Evolutionary conservation across 1,139 yeast genomes (phyloP), one percentile per base, ranked within the genome.

Genomic region (Magnusiomyces suaveolens): DNA sequence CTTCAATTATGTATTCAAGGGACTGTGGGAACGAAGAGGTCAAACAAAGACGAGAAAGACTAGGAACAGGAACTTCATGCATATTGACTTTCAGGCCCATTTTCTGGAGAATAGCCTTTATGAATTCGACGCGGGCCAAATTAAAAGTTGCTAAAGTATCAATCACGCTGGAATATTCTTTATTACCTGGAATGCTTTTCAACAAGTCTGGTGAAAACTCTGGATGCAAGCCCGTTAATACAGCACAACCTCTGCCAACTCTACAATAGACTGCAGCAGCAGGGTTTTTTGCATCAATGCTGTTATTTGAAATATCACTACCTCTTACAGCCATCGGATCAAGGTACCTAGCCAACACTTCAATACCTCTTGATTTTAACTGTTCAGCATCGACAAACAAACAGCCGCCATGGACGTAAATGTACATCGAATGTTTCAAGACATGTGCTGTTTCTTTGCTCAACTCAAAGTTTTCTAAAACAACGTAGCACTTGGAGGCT

Each of bases 221-320:
- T 0, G 97, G 96, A 68, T 94, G 98, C 0, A 89, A 78, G 0
- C 97, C 97, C 2, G 85, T 75, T n/a, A 92, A 73, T 1, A 92
- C 68, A 0, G 83, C 96, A 43, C 72, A 74, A 1, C 98, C 98
- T 50, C 77, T 74, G 0, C 96, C 96, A 1, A 82, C 79, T n/a
- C 75, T 73, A 62, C 88, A 79, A 56, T 78, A 72, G 1, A 92
- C 79, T 0, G 81, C 85, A 0, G 95, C 94, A 1, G 86, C 81
- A 16, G 75, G 74, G 1, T 43, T 46, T 2, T 1, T 65, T 62
- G 46, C 32, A 24, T 52, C 54, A 21, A 52, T 2, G 32, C 16
- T 33, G 6, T 21, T 25, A 23, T 71, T 69, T 18, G 76, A 80
- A 0, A 72, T 68, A 1, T 66, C 64, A 3, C 66, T 67, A 8